These are phyloP conservation scores for Aspergillus carbonarius DNA, from an alignment of 2,329 filamentous ascomycete species.

Conservation along the genomic window DNA sequence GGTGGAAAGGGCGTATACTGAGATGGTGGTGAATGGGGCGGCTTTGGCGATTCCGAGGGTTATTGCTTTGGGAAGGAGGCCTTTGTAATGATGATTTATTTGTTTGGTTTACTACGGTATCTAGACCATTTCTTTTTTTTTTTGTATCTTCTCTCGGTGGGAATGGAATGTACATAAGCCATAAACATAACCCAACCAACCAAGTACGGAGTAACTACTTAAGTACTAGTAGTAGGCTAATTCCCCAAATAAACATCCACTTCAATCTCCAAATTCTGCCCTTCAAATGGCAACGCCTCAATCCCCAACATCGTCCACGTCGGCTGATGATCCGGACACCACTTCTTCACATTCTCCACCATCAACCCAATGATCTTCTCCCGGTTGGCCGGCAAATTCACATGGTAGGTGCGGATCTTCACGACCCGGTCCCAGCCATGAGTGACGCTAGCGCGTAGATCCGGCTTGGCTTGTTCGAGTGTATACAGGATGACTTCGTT, in stretches of 20 bases:
- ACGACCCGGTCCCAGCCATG: not conserved
- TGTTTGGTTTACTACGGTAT: no score
- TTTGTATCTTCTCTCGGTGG: no score
- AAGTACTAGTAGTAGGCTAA: not conserved
- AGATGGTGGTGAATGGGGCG: not conserved
- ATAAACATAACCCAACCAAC: no score
- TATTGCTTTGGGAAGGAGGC: not conserved
- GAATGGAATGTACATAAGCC: no score
- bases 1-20: not conserved
- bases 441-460: not conserved
- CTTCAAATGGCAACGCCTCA: constrained; percentile 5
- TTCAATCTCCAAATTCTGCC: constrained; percentile 3
- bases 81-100: no score
- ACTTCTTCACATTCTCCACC: not conserved
- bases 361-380: constrained; percentile 2
- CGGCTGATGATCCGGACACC: constrained; percentile 3
- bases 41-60: not conserved
- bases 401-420: constrained; percentile 4
- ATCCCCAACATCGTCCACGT: constrained; percentile 3
- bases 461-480: not conserved
- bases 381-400: not conserved
- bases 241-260: not conserved
- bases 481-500: constrained; percentile 6
- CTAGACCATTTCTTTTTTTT: no score
- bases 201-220: no score